Conservation (phyloP, 176 grass and related monocot species). For the Triticum turgidum region DNA sequence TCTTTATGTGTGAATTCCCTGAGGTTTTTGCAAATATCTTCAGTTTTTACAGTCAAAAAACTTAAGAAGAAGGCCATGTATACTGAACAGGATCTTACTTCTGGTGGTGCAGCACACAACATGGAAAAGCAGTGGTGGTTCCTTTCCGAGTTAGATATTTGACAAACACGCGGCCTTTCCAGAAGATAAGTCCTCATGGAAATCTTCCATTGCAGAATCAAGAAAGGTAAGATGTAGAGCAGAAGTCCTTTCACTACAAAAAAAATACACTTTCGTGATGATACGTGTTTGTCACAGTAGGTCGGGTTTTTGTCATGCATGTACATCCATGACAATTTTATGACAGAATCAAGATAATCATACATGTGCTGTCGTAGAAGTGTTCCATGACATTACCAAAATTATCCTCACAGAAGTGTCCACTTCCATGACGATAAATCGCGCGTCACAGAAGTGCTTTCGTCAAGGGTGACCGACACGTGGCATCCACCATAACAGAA, state of each 20-base stretch:
- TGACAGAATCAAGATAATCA: too few species aligned
- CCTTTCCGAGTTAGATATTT: slow-evolving; percentile 86
- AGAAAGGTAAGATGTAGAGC: slow-evolving; percentile 27
- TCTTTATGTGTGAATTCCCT: not conserved
- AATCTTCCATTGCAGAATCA: slow-evolving; percentile 60
- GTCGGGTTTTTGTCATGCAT: too few species aligned
- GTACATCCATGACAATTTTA: too few species aligned
- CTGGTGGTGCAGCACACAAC: slow-evolving; percentile 65
- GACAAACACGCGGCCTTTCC: slow-evolving; percentile 83
- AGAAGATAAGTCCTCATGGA: slow-evolving; percentile 88
- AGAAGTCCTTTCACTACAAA: not conserved
- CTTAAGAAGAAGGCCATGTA: slow-evolving; percentile 14
- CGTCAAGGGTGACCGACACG: too few species aligned
- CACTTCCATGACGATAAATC: too few species aligned
- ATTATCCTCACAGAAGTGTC: too few species aligned
- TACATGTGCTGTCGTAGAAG: too few species aligned
- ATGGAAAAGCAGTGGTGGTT: slow-evolving; percentile 95
- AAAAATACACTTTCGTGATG: too few species aligned
- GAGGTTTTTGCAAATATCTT: not conserved
- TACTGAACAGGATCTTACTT: slow-evolving; percentile 41
- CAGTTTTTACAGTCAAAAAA: slow-evolving; percentile 18
- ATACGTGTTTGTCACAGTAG: too few species aligned
- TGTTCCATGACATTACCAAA: too few species aligned
- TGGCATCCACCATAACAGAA: too few species aligned
- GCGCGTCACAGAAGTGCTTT: too few species aligned